A percentile compares a stretch with the other conserved stretches of the same genome.
These are phyloP conservation scores for Botrytis cinerea DNA, from an alignment of 2,329 filamentous ascomycete genomes.

Conservation along the genomic window DNA sequence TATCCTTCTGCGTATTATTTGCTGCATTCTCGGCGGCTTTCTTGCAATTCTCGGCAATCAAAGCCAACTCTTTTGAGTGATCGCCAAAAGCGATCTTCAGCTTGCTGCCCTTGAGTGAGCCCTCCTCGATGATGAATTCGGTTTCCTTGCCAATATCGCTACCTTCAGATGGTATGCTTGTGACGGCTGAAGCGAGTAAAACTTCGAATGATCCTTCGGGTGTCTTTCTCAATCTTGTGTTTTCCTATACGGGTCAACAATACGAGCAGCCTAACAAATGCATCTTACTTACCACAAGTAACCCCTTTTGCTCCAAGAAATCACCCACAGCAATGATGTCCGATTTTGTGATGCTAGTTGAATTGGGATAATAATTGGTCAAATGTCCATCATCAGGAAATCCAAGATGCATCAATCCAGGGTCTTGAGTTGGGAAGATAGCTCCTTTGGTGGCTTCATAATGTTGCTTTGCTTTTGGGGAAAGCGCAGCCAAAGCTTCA, in stretches of 20 bases:
- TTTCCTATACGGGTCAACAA: conserved; percentile 53
- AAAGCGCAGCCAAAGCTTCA: conserved; percentile 62
- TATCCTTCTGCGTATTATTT: conserved; percentile 73
- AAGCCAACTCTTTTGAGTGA: conserved; percentile 69
- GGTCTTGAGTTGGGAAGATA: conserved; percentile 68
- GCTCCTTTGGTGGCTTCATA: conserved; percentile 69
- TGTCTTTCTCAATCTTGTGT: conserved; percentile 73
- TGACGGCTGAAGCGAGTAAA: conserved; percentile 69
- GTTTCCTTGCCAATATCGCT: conserved; percentile 69
- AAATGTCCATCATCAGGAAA: conserved; percentile 74
- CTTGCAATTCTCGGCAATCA: conserved; percentile 65
- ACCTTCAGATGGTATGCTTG: conserved; percentile 59
- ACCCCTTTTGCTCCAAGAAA: conserved; percentile 70
- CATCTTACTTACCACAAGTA: conserved; percentile 54
- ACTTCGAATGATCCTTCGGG: conserved; percentile 67
- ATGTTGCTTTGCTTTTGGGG: conserved; percentile 60
- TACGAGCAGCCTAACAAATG: not conserved
- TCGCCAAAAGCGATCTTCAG: conserved; percentile 76
- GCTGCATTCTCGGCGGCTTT: conserved; percentile 68
- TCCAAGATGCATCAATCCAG: conserved; percentile 71
- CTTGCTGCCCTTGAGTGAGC: conserved; percentile 64
- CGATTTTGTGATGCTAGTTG: conserved; percentile 69
- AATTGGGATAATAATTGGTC: conserved; percentile 81
- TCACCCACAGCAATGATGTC: conserved; percentile 74
- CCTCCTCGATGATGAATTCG: conserved; percentile 60